phyloP scores from a whole-genome alignment of 768 basidiomycete genomes.

The Hericium coralloides region DNA sequence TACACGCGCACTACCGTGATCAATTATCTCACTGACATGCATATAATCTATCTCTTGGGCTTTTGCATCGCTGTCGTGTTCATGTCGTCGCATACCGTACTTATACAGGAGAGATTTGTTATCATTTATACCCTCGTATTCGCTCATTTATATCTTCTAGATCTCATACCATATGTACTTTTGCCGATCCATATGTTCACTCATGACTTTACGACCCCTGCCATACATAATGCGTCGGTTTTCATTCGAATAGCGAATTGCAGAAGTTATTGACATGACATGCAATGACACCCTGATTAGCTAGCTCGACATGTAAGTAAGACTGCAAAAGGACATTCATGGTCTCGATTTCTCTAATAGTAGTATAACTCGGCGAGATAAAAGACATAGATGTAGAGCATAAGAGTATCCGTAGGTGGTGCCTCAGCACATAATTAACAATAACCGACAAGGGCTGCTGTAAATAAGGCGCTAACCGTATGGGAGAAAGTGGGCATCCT shows the following conservation, averaged over 20 bases:
- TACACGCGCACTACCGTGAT: constrained; percentile 35
- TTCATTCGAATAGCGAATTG: background rate
- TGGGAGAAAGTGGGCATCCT: too few species aligned
- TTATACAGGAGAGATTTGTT: constrained; percentile 8
- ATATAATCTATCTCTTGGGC: background rate
- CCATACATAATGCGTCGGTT: constrained; percentile 1
- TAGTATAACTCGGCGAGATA: too few species aligned
- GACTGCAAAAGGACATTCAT: too few species aligned
- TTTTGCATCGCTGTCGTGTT: background rate
- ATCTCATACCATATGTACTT: constrained; percentile 7
- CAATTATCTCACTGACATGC: constrained; percentile 1
- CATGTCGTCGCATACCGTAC: constrained; percentile 9
- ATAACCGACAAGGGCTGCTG: too few species aligned
- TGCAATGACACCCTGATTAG: too few species aligned
- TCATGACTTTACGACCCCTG: constrained; percentile 10
- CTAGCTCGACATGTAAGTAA: too few species aligned
- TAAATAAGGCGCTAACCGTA: too few species aligned
- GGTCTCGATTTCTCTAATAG: too few species aligned
- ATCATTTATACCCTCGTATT: constrained; percentile 9
- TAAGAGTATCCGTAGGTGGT: too few species aligned
- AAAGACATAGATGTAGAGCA: too few species aligned
- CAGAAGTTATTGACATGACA: too few species aligned
- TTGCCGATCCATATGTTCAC: constrained; percentile 4
- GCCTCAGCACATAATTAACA: too few species aligned
- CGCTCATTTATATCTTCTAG: constrained; percentile 14